These are phyloP conservation scores for Cryphonectria nitschkei DNA, from an alignment of 2,329 filamentous ascomycete species.

Conservation along the genomic window DNA sequence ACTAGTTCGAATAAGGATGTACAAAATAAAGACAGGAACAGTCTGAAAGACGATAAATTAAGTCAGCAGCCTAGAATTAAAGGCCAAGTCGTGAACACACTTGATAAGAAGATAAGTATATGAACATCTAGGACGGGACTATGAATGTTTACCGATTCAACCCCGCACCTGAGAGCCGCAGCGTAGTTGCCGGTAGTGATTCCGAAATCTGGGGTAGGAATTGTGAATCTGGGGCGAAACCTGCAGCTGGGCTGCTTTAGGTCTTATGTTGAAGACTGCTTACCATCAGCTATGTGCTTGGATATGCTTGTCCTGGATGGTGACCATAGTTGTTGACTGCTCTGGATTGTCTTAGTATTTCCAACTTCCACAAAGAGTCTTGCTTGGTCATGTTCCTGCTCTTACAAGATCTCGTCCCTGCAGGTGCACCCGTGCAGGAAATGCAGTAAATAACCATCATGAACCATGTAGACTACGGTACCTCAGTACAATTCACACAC, in stretches of 20 bases:
- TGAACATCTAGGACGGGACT: no score
- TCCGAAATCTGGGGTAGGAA: conserved; percentile 19
- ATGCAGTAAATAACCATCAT: no score
- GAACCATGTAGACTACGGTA: no score
- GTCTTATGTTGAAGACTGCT: not conserved
- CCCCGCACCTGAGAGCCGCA: conserved; percentile 14
- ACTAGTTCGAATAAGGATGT: not conserved
- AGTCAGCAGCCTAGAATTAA: not conserved
- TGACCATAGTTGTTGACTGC: not conserved
- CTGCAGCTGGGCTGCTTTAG: not conserved
- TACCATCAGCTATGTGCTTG: not conserved
- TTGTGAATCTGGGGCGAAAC: not conserved
- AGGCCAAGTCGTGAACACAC: not conserved
- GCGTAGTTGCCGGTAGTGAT: not conserved
- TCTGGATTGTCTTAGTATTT: no score
- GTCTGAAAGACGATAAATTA: not conserved
- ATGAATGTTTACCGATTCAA: not conserved
- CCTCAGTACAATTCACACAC: no score
- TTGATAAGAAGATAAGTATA: no score
- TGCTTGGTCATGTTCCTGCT: no score
- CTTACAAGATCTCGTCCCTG: no score
- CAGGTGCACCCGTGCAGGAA: no score
- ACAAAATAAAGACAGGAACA: not conserved
- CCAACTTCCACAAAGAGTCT: no score
- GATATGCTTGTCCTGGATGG: not conserved